A percentile compares a stretch with the other conserved stretches of the same genome.
Evolutionary conservation across 208 protist species (phyloP).

Genomic region (Crithidia brevicula): DNA sequence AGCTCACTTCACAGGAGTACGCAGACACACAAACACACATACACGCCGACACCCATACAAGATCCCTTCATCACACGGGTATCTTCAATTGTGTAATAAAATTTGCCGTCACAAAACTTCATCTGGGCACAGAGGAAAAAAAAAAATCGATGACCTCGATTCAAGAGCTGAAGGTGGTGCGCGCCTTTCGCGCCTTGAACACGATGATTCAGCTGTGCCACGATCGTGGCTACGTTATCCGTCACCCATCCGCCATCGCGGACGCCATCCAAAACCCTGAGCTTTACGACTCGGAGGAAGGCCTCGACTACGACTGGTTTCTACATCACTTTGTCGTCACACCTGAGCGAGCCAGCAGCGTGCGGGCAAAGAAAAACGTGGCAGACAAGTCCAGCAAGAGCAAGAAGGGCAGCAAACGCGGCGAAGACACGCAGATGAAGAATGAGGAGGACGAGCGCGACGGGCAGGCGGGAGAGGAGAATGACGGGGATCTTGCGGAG

Average conservation of each 20-base stretch:
- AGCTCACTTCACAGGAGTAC: too few relatives aligned
- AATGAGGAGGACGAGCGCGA: conserved; percentile 40
- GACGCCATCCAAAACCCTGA: conserved; percentile 47
- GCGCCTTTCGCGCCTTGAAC: conserved; percentile 83
- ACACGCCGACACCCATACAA: too few relatives aligned
- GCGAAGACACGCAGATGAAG: conserved; percentile 7
- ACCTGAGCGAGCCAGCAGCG: conserved; percentile 28
- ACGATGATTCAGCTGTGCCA: conserved; percentile 78
- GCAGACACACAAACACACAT: conserved; percentile 14
- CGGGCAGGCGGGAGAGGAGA: conserved; percentile 8
- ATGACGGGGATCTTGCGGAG: conserved; percentile 20
- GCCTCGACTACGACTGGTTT: conserved; percentile 80
- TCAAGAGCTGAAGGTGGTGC: conserved; percentile 69
- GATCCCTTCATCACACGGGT: too few relatives aligned
- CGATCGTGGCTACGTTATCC: conserved; percentile 77
- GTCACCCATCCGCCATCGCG: conserved; percentile 75
- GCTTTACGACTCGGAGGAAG: conserved; percentile 43
- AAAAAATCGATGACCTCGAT: conserved; percentile 64
- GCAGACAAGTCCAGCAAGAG: not conserved
- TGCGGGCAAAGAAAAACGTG: conserved; percentile 11
- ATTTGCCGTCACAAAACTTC: not conserved
- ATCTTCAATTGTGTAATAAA: too few relatives aligned
- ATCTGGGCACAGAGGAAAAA: not conserved
- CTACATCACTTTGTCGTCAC: conserved; percentile 60
- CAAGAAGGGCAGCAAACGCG: not conserved